Evolutionary conservation across 495 filamentous ascomycete genomes (phyloP).

Genomic region (Penicillium nucicola): DNA sequence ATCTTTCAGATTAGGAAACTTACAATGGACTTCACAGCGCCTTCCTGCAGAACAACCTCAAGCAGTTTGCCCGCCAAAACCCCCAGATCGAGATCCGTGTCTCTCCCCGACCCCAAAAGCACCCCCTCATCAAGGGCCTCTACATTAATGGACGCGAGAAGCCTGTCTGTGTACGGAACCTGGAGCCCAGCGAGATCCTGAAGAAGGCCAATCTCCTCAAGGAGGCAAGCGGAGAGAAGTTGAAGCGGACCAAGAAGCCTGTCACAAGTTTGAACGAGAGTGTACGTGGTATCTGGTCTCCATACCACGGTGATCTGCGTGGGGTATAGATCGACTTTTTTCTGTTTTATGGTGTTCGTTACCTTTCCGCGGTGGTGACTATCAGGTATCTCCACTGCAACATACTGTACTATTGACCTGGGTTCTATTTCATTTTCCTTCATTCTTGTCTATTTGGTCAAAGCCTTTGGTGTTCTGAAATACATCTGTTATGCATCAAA

Average conservation of each 20-base stretch:
- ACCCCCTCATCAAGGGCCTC: constrained; percentile 80
- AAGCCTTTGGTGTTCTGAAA: not conserved
- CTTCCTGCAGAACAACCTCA: constrained; percentile 75
- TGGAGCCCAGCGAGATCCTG: constrained; percentile 74
- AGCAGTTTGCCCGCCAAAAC: constrained; percentile 71
- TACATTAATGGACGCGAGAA: constrained; percentile 91
- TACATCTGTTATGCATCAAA: constrained; percentile 11
- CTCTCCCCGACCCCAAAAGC: constrained; percentile 80
- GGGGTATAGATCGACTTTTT: constrained; percentile 33
- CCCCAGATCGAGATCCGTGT: constrained; percentile 90
- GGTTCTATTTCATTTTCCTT: constrained; percentile 13
- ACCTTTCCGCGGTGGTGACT: constrained; percentile 11
- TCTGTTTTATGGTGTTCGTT: constrained; percentile 19
- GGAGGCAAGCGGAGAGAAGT: constrained; percentile 83
- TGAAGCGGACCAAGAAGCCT: constrained; percentile 73
- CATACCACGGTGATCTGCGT: constrained; percentile 71
- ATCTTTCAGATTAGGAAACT: not conserved
- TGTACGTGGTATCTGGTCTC: constrained; percentile 92
- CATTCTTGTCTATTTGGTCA: constrained; percentile 10
- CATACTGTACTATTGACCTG: constrained; percentile 34
- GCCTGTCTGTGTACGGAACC: constrained; percentile 82
- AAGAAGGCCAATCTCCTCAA: constrained; percentile 78
- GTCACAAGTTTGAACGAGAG: constrained; percentile 85
- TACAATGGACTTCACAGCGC: constrained; percentile 43
- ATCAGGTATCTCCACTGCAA: constrained; percentile 11